These are phyloP conservation scores for Saccharomyces hybrid DNA, from an alignment of 1,139 yeast species.

Conservation along the genomic window DNA sequence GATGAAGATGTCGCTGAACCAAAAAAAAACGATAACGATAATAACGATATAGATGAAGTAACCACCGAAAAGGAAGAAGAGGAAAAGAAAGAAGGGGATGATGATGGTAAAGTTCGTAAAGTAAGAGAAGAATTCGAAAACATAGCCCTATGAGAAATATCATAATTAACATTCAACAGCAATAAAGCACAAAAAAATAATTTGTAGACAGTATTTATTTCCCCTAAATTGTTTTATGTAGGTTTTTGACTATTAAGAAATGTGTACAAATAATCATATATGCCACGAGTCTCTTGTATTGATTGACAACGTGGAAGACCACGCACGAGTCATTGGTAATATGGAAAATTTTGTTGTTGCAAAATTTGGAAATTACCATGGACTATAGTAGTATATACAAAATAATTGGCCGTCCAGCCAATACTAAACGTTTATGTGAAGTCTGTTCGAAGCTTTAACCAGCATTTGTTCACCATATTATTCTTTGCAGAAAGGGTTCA, in stretches of 20 bases:
- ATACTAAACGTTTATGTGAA: not conserved
- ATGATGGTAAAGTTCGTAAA: conserved; percentile 3
- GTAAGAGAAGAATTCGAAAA: conserved; percentile 4
- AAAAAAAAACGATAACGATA: not conserved
- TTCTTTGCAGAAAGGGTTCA: conserved; percentile 61
- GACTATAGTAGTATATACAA: not conserved
- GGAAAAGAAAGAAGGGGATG: not conserved
- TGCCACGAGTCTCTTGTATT: not conserved
- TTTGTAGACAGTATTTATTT: not conserved
- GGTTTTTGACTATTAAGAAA: not conserved
- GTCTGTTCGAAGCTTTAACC: not conserved
- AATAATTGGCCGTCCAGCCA: not conserved
- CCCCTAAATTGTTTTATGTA: not conserved
- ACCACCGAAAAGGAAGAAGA: conserved; percentile 2
- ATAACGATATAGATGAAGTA: conserved; percentile 2
- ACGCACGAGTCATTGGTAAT: too few species aligned
- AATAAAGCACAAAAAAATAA: not conserved
- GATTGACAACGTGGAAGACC: not conserved
- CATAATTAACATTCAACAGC: conserved; percentile 2
- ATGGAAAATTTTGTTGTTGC: too few species aligned
- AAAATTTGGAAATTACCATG: not conserved
- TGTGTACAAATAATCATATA: not conserved
- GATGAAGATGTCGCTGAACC: conserved; percentile 4
- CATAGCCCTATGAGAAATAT: conserved; percentile 1
- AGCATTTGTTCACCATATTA: conserved; percentile 60